Evolutionary conservation across 2,329 filamentous ascomycete species (phyloP).

Genomic region (Cryphonectria radicalis): DNA sequence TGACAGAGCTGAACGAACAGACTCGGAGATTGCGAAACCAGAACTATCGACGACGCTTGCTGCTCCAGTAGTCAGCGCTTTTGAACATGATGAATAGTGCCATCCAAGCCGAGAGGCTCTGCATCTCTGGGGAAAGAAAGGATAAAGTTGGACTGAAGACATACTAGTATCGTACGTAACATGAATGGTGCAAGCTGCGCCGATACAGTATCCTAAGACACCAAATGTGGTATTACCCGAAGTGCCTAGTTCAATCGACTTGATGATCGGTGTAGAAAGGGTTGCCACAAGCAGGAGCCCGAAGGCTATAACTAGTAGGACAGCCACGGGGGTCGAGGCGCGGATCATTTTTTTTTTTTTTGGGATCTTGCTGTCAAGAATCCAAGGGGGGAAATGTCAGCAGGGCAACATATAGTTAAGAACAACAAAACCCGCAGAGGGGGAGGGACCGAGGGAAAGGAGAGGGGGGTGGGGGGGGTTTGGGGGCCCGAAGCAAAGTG

Average conservation of each 20-base stretch:
- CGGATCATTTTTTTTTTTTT: constrained; percentile 70
- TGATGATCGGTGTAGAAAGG: constrained; percentile 89
- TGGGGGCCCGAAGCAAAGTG: neutral
- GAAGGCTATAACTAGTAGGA: constrained; percentile 86
- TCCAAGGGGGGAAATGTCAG: neutral
- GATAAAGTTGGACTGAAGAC: constrained; percentile 38
- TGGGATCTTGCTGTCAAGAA: neutral
- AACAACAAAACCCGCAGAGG: neutral
- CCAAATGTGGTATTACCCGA: constrained; percentile 82
- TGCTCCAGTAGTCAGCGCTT: neutral
- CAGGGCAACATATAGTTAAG: neutral
- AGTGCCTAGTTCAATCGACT: constrained; percentile 79
- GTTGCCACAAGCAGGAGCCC: constrained; percentile 82
- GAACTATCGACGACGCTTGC: constrained; percentile 42
- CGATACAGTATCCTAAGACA: constrained; percentile 82
- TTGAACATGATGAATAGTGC: neutral
- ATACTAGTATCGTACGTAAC: constrained; percentile 86
- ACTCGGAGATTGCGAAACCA: constrained; percentile 50
- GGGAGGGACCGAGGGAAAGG: too few species aligned
- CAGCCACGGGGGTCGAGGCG: constrained; percentile 86
- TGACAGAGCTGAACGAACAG: constrained; percentile 66
- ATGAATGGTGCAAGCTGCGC: constrained; percentile 68
- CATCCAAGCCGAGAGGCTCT: neutral
- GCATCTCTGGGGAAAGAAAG: neutral
- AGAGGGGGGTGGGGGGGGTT: too few species aligned